A percentile compares a stretch with the other conserved stretches of the same genome.
Conservation (phyloP, 805 yeast genomes). For the Maudiozyma saulgeensis region DNA sequence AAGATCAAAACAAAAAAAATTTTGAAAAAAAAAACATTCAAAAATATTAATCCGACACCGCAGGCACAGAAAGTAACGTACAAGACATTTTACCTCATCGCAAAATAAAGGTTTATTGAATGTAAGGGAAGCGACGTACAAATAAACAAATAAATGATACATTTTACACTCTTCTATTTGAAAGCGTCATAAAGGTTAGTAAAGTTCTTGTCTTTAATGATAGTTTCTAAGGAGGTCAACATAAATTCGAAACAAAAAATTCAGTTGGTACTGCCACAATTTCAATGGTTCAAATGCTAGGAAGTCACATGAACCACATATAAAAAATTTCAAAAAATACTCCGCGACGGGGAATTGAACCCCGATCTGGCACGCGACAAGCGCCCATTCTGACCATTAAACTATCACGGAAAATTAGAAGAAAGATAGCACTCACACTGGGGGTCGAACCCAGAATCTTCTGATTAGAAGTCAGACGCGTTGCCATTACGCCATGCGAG, state of each 20-base stretch:
- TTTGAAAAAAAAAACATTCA: not conserved
- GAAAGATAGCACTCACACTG: constrained; percentile 37
- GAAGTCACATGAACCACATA: not conserved
- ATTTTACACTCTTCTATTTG: no score
- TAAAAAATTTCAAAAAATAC: not conserved
- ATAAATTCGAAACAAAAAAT: no score
- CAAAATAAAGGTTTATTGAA: no score
- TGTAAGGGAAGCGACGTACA: not conserved
- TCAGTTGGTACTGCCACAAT: no score
- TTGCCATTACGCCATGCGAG: constrained; percentile 49
- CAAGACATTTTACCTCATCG: no score
- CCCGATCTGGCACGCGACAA: constrained; percentile 8
- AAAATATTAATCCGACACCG: not conserved
- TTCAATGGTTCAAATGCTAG: no score
- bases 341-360: constrained; percentile 8
- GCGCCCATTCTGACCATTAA: constrained; percentile 7
- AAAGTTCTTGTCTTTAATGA: no score
- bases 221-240: no score
- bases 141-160: not conserved
- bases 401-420: constrained; percentile 3
- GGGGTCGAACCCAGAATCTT: constrained; percentile 50
- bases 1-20: not conserved
- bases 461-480: constrained; percentile 49
- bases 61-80: not conserved
- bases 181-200: no score